Base-by-base conservation (phyloP, 108 stramenopile genomes). In the Bacterosira constricta region DNA sequence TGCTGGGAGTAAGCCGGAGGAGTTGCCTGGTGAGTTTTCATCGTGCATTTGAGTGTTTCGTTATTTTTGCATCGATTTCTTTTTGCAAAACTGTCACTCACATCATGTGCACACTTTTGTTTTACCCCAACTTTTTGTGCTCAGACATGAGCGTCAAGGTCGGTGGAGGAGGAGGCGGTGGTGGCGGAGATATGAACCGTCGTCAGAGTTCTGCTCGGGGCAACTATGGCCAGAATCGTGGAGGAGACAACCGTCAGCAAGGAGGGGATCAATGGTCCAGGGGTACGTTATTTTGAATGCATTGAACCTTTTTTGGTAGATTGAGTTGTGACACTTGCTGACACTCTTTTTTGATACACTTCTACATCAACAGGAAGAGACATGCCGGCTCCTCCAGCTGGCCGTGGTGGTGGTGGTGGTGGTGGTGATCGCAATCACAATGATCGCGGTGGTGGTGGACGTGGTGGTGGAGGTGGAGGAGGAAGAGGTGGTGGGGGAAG, bases 1-100 rank as follows among this genome's bases (percentile, higher is more conserved):
- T 60, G 49, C 61, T 41, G n/a, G n/a, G n/a, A 71, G 77, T 29
- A 64, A 37, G 45, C 77, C 77, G 0, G 62, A 49, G 23, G 64
- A 71, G 59, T 71, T 70, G 57, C 77, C 55, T 20, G 55, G 55
- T 56, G n/a, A 56, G 55, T 17, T 54, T 34, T 54, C 13, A 27
- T 30, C 27, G 27, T 30, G 27, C 5, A 3, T 12, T n/a, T n/a
- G n/a, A n/a, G 26, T 8, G 2, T 1, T 27, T 52, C 3, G 27
- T 25, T 52, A 15, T 54, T 54, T n/a, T 50, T 50, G 49, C 4
- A 47, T 20, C 18, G n/a, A 23, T 1, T 47, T 9, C 4, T 2
- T 4, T 2, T 6, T 18, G 46, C 1, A 2, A 3, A 23, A 18
- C 12, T 25, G 11, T 0, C 26, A 8, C 47, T 7, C 21, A 25